Conservation (phyloP, 495 filamentous ascomycete genomes). For the Xylaria nigripes region DNA sequence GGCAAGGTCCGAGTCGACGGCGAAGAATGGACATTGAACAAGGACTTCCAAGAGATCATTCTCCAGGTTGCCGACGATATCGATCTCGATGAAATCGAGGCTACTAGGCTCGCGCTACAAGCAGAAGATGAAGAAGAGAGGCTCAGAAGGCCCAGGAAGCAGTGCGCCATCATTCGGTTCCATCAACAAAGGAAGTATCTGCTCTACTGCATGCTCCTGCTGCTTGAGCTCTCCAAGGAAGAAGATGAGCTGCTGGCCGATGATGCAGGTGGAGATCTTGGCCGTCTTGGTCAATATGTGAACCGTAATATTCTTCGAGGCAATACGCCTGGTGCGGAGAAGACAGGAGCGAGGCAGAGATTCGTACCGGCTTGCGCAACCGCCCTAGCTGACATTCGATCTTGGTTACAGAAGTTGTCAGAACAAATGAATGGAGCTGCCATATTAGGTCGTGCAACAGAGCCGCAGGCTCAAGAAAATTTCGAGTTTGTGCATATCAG, state of each 20-base stretch:
- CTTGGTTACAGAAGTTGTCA: conserved; percentile 59
- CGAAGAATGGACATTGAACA: conserved; percentile 71
- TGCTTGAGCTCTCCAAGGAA: conserved; percentile 56
- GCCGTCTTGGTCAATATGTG: conserved; percentile 27
- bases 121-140: conserved; percentile 55
- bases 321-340: conserved; percentile 18
- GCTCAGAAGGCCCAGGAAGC: conserved; percentile 59
- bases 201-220: conserved; percentile 72
- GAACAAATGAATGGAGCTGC: conserved; percentile 64
- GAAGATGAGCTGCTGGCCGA: conserved; percentile 42
- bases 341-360: conserved; percentile 18
- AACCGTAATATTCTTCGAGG: conserved; percentile 31
- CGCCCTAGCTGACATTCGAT: conserved; percentile 64
- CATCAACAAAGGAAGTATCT: conserved; percentile 71
- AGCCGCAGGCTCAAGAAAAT: conserved; percentile 60
- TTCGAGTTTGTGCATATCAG: conserved; percentile 64
- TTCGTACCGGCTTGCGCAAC: conserved; percentile 62
- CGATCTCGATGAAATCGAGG: conserved; percentile 80
- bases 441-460: conserved; percentile 57
- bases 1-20: conserved; percentile 64
- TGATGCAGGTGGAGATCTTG: conserved; percentile 31
- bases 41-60: conserved; percentile 72
- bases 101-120: conserved; percentile 62
- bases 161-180: conserved; percentile 72
- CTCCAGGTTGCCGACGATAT: conserved; percentile 76